A percentile compares a stretch with the other conserved stretches of the same genome.
Evolutionary conservation across 768 basidiomycete genomes (phyloP).

Genomic region (Mycena epipterygia): DNA sequence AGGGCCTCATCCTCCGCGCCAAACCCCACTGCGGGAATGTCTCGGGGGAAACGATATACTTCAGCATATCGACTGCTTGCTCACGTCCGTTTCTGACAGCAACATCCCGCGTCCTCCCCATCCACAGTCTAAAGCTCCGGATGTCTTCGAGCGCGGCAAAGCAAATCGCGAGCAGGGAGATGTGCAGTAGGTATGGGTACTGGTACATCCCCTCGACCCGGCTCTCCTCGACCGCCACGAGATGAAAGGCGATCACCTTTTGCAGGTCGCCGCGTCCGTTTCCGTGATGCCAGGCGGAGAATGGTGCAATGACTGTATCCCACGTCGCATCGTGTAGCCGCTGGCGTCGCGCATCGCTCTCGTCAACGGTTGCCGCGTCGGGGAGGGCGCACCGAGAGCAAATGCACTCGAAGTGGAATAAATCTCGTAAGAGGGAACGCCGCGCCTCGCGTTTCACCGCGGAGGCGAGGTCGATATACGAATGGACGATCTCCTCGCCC

Average conservation of each 20-base stretch:
- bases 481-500: slow-evolving; percentile 31
- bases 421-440: slow-evolving; percentile 1
- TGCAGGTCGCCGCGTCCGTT: slow-evolving; percentile 16
- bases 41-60: slow-evolving; percentile 28
- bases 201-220: slow-evolving; percentile 28
- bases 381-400: slow-evolving; percentile 22
- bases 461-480: slow-evolving; percentile 27
- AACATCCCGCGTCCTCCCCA: slow-evolving; percentile 31
- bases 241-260: slow-evolving; percentile 30
- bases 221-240: slow-evolving; percentile 28
- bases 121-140: slow-evolving; percentile 30
- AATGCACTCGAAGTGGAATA: slow-evolving; percentile 28
- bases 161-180: slow-evolving; percentile 23
- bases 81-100: slow-evolving; percentile 15
- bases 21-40: slow-evolving; percentile 27
- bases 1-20: neutral
- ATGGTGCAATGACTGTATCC: slow-evolving; percentile 3
- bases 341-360: slow-evolving; percentile 26
- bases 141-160: slow-evolving; percentile 31
- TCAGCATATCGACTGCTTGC: slow-evolving; percentile 27
- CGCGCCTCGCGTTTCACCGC: slow-evolving; percentile 23
- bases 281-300: slow-evolving; percentile 25
- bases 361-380: neutral
- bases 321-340: slow-evolving; percentile 11
- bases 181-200: slow-evolving; percentile 24